A percentile compares a stretch with the other conserved stretches of the same genome.
Conservation (phyloP, 1,284 basidiomycete species). For the Ceratobasidium sp. region DNA sequence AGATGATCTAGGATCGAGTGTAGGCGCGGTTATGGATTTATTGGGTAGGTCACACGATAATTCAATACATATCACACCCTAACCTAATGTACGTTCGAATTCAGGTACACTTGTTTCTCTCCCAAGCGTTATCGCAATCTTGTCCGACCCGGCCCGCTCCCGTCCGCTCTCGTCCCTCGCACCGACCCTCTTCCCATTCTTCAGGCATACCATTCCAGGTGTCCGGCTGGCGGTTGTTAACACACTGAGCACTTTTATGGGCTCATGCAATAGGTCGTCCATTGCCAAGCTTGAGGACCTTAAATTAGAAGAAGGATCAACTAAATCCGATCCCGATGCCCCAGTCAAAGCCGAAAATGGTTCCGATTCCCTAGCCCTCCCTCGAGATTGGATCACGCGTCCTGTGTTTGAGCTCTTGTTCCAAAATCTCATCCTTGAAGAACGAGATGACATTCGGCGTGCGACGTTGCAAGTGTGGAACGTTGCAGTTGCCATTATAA, state of each 20-base stretch:
- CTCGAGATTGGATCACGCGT: slow-evolving; percentile 81
- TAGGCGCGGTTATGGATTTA: slow-evolving; percentile 96
- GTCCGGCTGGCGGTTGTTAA: slow-evolving; percentile 94
- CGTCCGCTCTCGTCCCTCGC: slow-evolving; percentile 79
- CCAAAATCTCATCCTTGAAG: slow-evolving; percentile 94
- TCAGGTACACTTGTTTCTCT: slow-evolving; percentile 81
- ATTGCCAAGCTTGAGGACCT: neutral
- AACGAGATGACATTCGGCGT: slow-evolving; percentile 83
- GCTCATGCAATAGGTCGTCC: slow-evolving; percentile 8
- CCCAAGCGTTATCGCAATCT: slow-evolving; percentile 76
- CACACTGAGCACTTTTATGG: slow-evolving; percentile 84
- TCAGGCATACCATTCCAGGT: slow-evolving; percentile 93
- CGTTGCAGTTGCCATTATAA: slow-evolving; percentile 66
- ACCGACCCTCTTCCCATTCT: slow-evolving; percentile 91
- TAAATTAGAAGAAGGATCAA: neutral
- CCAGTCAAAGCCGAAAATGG: neutral
- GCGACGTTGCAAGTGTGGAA: slow-evolving; percentile 79
- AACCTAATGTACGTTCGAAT: slow-evolving; percentile 41
- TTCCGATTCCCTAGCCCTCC: slow-evolving; percentile 58
- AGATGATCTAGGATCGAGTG: slow-evolving; percentile 95
- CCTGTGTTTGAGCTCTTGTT: slow-evolving; percentile 84
- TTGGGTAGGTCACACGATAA: slow-evolving; percentile 61
- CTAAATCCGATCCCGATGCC: neutral
- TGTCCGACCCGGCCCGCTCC: slow-evolving; percentile 69
- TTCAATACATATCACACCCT: slow-evolving; percentile 4